Conservation (phyloP, 192 early-diverging fungal species). For the Kappamyces sp. region DNA sequence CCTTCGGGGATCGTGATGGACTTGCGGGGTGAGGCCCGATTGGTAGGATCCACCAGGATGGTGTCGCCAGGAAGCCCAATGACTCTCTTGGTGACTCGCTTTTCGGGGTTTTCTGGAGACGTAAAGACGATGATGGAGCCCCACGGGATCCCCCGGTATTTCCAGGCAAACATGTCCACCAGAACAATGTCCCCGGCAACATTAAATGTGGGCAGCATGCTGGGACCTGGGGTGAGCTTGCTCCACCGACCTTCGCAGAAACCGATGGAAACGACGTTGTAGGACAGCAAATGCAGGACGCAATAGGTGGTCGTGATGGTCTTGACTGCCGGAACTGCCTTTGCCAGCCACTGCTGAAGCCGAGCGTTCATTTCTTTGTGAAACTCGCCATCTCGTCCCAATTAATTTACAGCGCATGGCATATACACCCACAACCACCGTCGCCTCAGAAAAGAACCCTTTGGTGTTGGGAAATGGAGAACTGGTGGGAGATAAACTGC, state of each 20-base stretch:
- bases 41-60: slow-evolving; percentile 72
- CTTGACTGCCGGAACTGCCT: too few relatives aligned
- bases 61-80: slow-evolving; percentile 80
- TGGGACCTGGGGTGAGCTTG: slow-evolving; percentile 2
- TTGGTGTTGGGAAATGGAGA: neutral
- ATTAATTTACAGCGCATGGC: too few relatives aligned
- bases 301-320: too few relatives aligned
- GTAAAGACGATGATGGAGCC: slow-evolving; percentile 78
- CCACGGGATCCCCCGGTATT: slow-evolving; percentile 22
- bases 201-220: slow-evolving; percentile 67
- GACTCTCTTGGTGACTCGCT: slow-evolving; percentile 74
- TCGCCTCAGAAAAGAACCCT: too few relatives aligned
- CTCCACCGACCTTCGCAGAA: neutral
- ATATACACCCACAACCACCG: too few relatives aligned
- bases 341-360: too few relatives aligned
- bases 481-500: slow-evolving; percentile 10
- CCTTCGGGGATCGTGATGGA: slow-evolving; percentile 67
- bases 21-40: slow-evolving; percentile 23
- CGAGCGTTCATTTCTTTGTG: too few relatives aligned
- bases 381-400: too few relatives aligned
- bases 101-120: slow-evolving; percentile 63
- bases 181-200: slow-evolving; percentile 71
- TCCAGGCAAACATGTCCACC: slow-evolving; percentile 60
- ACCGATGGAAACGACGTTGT: too few relatives aligned
- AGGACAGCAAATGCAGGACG: too few relatives aligned